A percentile compares a stretch with the other conserved stretches of the same genome.
These are phyloP conservation scores for Brasenia schreberi DNA, from an alignment of 164 flowering plant genomes.

Conservation along the genomic window DNA sequence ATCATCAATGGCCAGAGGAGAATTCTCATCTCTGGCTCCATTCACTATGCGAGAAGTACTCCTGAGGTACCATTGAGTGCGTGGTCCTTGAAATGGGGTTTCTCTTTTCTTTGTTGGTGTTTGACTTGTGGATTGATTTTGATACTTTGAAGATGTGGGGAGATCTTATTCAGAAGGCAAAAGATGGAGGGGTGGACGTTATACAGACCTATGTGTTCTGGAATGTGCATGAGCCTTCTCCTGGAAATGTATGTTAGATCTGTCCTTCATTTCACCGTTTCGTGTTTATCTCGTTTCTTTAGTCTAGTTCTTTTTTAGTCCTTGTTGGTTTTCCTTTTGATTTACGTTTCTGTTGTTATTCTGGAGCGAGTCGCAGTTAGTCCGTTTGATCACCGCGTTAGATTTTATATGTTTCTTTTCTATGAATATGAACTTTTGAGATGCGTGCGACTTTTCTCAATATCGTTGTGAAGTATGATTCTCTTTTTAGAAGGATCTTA, in stretches of 20 bases:
- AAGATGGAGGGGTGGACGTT: constrained; percentile 15
- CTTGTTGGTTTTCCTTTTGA: not conserved
- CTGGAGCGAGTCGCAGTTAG: not conserved
- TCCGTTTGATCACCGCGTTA: not conserved
- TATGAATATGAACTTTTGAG: too few relatives aligned
- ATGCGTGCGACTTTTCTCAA: too few relatives aligned
- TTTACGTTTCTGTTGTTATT: not conserved
- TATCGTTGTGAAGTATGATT: too few relatives aligned
- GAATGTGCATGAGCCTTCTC: constrained; percentile 43
- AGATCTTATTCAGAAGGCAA: constrained; percentile 14
- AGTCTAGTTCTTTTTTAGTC: not conserved
- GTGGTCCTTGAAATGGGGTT: not conserved
- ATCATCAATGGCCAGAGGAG: constrained; percentile 13
- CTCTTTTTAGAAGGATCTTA: too few relatives aligned
- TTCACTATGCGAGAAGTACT: constrained; percentile 13
- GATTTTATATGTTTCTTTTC: not conserved
- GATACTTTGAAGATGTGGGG: not conserved
- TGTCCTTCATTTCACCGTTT: not conserved
- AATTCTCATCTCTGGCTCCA: constrained; percentile 15
- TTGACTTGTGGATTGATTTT: not conserved
- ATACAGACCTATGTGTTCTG: constrained; percentile 33
- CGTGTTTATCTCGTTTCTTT: not conserved
- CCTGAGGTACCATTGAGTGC: constrained; percentile 5
- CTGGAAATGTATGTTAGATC: not conserved
- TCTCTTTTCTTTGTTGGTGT: not conserved